Base-by-base conservation (phyloP, 345 rosid species). In the Bretschneidera sinensis region DNA sequence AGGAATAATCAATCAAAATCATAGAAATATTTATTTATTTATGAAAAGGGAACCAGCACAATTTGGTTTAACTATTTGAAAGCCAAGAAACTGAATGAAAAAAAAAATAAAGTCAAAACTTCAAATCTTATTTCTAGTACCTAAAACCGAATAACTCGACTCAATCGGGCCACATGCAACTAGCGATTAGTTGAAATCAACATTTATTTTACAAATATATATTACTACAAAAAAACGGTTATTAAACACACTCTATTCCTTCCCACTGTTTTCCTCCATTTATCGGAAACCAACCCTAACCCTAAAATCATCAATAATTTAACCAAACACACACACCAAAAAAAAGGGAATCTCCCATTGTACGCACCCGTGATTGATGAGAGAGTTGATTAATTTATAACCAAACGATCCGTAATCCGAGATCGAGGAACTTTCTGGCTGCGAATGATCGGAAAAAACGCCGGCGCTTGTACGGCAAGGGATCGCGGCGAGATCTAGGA, bases 401-500 rank as follows among this genome's bases (percentile, higher is more conserved):
- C n/a, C n/a, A n/a, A n/a, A n/a, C n/a, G n/a, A n/a, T n/a, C n/a
- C n/a, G n/a, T n/a, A 57, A 57, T 67, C 61, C 63, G 65, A 50
- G 54, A 43, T 33, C 18, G 50, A 14, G 19, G 22, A 35, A 51
- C 6, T 35, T 50, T 18, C 63, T 66, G 60, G 48, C 34, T 20
- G 69, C 45, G 69, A 64, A 55, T 23, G 78, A 58, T 63, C 65
- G 67, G 68, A 60, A 61, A 45, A n/a, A n/a, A n/a, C n/a, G n/a
- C n/a, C n/a, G n/a, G n/a, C 45, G 69, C 62, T 59, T 23, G 78
- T 60, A 66, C 65, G 67, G 68, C 57, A 61, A 45, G 19, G 4
- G 71, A 58, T 72, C 62, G 63, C 55, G 54, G 59, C 51, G 76
- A 67, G 80, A 76, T 76, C 80, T n/a, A n/a, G n/a, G n/a, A n/a